Evolutionary conservation across 331 rosid species (phyloP).

Genomic region (Malus hybrid): DNA sequence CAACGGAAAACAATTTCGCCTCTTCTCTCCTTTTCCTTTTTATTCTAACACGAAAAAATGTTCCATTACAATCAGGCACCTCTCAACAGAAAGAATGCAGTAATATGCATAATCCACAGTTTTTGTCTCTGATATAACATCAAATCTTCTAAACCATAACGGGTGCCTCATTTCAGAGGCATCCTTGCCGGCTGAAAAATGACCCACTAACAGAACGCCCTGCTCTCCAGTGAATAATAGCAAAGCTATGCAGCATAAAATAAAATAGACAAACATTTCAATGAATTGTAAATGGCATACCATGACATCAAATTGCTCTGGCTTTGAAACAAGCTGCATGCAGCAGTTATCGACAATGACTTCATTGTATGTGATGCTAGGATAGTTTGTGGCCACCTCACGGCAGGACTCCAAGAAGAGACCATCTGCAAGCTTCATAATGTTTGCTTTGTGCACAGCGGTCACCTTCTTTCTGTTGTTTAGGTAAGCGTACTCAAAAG

Average conservation of each 20-base stretch:
- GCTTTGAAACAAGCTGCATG: conserved; percentile 92
- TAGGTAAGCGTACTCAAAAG: conserved; percentile 85
- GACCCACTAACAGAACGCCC: neutral
- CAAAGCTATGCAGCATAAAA: neutral
- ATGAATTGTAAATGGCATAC: conserved; percentile 33
- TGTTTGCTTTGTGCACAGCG: conserved; percentile 96
- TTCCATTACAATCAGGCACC: neutral
- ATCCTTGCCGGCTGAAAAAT: neutral
- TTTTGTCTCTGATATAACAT: neutral
- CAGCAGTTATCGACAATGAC: conserved; percentile 90
- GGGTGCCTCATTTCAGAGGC: neutral
- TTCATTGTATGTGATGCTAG: conserved; percentile 64
- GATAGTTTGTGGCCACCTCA: conserved; percentile 65
- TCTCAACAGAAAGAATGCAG: neutral
- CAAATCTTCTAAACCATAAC: neutral
- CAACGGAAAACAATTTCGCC: conserved; percentile 1
- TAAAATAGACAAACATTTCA: neutral
- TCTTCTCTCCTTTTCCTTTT: neutral
- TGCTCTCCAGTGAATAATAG: neutral
- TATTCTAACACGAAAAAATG: too few species aligned
- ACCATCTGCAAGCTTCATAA: conserved; percentile 96
- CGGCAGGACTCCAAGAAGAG: conserved; percentile 83
- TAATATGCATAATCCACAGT: neutral
- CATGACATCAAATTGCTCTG: conserved; percentile 95
- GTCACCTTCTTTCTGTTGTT: conserved; percentile 93